A percentile compares a stretch with the other conserved stretches of the same genome.
Conservation (phyloP, 1,284 basidiomycete genomes). For the Afroboletus lepidellus region DNA sequence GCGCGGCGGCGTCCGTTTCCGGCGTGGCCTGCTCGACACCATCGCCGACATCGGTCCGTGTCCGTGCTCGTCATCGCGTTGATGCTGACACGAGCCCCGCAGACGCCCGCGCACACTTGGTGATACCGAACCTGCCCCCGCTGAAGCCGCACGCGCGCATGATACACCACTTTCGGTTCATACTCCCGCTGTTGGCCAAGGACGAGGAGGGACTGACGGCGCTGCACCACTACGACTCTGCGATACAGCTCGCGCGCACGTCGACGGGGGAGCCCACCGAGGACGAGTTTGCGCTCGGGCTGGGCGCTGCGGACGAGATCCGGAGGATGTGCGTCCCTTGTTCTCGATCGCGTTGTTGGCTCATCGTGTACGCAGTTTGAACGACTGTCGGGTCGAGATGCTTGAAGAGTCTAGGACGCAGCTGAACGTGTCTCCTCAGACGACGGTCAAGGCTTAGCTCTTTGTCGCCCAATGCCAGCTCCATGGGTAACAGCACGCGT, state of each 20-base stretch:
- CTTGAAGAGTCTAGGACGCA: conserved; percentile 51
- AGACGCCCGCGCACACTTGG: conserved; percentile 64
- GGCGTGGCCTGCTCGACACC: conserved; percentile 62
- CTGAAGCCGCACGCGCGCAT: conserved; percentile 66
- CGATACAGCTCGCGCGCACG: conserved; percentile 74
- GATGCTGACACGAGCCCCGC: conserved; percentile 7
- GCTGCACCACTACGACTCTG: conserved; percentile 73
- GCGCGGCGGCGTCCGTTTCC: conserved; percentile 59
- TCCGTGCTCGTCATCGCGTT: conserved; percentile 1
- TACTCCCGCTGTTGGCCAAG: conserved; percentile 61
- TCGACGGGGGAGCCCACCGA: conserved; percentile 64
- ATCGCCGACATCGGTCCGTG: conserved; percentile 62
- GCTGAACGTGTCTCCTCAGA: conserved; percentile 27
- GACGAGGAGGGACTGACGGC: conserved; percentile 62
- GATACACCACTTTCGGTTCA: conserved; percentile 71
- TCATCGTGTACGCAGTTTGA: conserved; percentile 41
- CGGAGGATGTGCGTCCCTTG: conserved; percentile 45
- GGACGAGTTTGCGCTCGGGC: conserved; percentile 65
- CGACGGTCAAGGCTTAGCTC: conserved; percentile 12
- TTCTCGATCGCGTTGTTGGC: neutral
- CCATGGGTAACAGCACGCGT: conserved; percentile 29
- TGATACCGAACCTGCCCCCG: conserved; percentile 62
- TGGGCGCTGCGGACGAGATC: conserved; percentile 64
- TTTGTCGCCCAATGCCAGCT: conserved; percentile 40
- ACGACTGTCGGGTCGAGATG: conserved; percentile 63